Evolutionary conservation across 176 grass and related monocot genomes (phyloP), one percentile per base, ranked within the genome.

Genomic region (Tuctoria greenei): DNA sequence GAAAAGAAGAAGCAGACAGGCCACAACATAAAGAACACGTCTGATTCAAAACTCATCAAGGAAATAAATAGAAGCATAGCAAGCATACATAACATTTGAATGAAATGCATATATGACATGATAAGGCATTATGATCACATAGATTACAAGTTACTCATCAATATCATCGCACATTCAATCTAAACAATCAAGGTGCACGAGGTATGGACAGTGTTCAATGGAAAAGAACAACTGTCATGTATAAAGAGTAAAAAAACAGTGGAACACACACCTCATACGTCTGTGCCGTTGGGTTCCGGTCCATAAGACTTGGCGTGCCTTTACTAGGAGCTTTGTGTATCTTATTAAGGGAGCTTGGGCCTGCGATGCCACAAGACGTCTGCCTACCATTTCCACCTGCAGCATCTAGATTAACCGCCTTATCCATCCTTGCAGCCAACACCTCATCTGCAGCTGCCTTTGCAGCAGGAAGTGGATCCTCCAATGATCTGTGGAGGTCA

Each of bases 401-500:
- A 60, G 52, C 41, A 73, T 69, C 61, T 36, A 69, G 9, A 74
- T 47, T 40, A 28, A 31, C 61, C 31, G 41, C 8, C 21, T 77
- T 83, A 49, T 61, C 66, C 66, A 80, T 61, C 64, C 67, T 84
- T 78, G 60, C n/a, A 45, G 47, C 51, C 60, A 87, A 74, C 35
- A 90, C 49, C 69, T 89, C 64, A 75, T 72, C 77, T 68, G 81
- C 91, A 39, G 65, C 55, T 56, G 18, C 66, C 80, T 82, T 84
- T 43, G 87, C 87, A 66, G 69, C 68, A 61, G 84, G 87, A 76
- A 90, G 82, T 63, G 84, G 91, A 67, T 93, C 91, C 11, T 66
- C 73, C 12, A 87, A 43, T 25, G 52, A 69, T 69, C 50, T 76
- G 5, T 54, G 87, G 24, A 93, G 91, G 49, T 93, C 66, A 38